phyloP scores from a whole-genome alignment of 2,329 filamentous ascomycete species.

The Diaporthe sp. region DNA sequence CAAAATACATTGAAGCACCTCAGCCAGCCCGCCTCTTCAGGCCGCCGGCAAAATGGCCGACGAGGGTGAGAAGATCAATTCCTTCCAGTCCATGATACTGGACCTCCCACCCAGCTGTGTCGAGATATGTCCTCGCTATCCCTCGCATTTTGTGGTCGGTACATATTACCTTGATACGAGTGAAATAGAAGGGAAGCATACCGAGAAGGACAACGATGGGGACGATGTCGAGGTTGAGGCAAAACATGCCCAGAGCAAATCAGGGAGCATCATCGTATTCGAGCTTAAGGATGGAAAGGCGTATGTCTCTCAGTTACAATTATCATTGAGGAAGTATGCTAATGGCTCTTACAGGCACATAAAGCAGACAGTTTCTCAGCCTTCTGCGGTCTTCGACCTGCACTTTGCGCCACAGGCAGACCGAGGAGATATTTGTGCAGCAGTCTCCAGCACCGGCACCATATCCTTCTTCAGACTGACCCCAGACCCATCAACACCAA shows the following conservation, averaged over 20 bases:
- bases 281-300: slow-evolving; percentile 64
- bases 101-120: slow-evolving; percentile 83
- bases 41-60: slow-evolving; percentile 14
- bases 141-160: slow-evolving; percentile 81
- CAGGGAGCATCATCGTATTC: slow-evolving; percentile 81
- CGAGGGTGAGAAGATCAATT: slow-evolving; percentile 29
- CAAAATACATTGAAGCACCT: not conserved
- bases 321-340: slow-evolving; percentile 42
- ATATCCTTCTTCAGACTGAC: slow-evolving; percentile 74
- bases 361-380: slow-evolving; percentile 72
- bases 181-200: slow-evolving; percentile 42
- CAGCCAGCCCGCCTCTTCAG: not conserved
- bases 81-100: slow-evolving; percentile 61
- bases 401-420: slow-evolving; percentile 76
- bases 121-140: slow-evolving; percentile 76
- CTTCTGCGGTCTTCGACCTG: slow-evolving; percentile 85
- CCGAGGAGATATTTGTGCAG: slow-evolving; percentile 71
- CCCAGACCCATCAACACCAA: slow-evolving; percentile 49
- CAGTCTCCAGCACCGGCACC: slow-evolving; percentile 82
- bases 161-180: slow-evolving; percentile 82
- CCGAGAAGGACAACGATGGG: slow-evolving; percentile 42
- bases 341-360: slow-evolving; percentile 58
- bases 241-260: slow-evolving; percentile 71
- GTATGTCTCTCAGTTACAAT: slow-evolving; percentile 60
- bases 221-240: slow-evolving; percentile 46